These are phyloP conservation scores for Xylariaceae sp. DNA, from an alignment of 2,329 filamentous ascomycete genomes.

Conservation along the genomic window DNA sequence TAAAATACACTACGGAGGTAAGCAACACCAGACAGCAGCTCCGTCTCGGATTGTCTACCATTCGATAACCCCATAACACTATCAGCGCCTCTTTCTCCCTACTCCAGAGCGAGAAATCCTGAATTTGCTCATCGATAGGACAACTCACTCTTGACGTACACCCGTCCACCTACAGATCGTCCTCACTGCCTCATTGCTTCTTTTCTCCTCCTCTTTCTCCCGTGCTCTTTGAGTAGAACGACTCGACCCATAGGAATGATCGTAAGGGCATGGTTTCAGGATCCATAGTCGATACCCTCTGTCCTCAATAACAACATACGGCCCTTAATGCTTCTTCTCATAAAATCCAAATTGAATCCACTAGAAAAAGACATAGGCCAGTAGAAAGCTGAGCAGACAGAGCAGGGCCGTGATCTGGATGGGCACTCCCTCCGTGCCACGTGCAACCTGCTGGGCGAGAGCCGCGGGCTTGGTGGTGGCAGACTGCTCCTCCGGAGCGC, in stretches of 20 bases:
- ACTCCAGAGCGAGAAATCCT: too few relatives aligned
- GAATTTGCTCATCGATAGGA: too few relatives aligned
- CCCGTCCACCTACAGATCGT: too few relatives aligned
- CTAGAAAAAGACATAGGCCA: constrained; percentile 96
- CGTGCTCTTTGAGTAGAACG: too few relatives aligned
- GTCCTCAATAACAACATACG: not conserved
- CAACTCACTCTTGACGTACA: too few relatives aligned
- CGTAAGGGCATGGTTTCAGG: too few relatives aligned
- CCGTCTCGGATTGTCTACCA: too few relatives aligned
- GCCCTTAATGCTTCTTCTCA: not conserved
- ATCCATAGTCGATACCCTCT: not conserved
- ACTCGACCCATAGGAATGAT: too few relatives aligned
- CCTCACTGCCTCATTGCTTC: not conserved
- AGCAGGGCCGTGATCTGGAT: constrained; percentile 79
- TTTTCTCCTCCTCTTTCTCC: not conserved
- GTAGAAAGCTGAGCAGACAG: constrained; percentile 84
- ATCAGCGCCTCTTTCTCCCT: too few relatives aligned
- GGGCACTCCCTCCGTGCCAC: constrained; percentile 71
- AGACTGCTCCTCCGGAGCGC: constrained; percentile 48
- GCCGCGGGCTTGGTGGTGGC: constrained; percentile 33
- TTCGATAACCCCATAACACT: too few relatives aligned
- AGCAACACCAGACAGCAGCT: too few relatives aligned
- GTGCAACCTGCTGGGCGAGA: constrained; percentile 51
- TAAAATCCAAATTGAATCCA: not conserved
- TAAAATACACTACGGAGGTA: too few relatives aligned